Percentiles rank a stretch among this genome's conserved stretches.
phyloP scores from a whole-genome alignment of 2,329 filamentous ascomycete genomes.

The Torrubiellomyces zombiae region DNA sequence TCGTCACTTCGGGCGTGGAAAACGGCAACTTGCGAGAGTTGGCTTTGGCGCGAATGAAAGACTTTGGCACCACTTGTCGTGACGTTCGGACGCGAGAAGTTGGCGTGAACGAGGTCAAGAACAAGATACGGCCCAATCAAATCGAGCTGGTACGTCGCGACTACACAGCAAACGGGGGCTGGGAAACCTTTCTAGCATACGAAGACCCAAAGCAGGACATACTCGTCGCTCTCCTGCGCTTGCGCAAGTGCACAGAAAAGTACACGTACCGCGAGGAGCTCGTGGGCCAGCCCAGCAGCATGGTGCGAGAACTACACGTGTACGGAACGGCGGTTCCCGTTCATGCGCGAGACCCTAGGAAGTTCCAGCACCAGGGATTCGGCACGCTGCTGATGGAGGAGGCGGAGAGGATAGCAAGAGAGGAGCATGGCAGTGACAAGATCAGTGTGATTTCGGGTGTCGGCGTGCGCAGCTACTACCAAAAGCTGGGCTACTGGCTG shows the following conservation, averaged over 20 bases:
- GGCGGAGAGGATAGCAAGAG: slow-evolving; percentile 82
- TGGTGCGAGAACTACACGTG: slow-evolving; percentile 89
- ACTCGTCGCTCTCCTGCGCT: slow-evolving; percentile 71
- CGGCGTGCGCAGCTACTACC: slow-evolving; percentile 88
- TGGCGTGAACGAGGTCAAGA: slow-evolving; percentile 96
- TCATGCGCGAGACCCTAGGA: slow-evolving; percentile 83
- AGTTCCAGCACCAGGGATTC: slow-evolving; percentile 97
- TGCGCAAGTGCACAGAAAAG: slow-evolving; percentile 79
- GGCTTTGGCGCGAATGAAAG: slow-evolving; percentile 93
- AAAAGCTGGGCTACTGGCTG: slow-evolving; percentile 79
- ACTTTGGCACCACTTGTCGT: slow-evolving; percentile 92
- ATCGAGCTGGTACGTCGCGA: slow-evolving; percentile 89
- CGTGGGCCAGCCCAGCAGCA: slow-evolving; percentile 67
- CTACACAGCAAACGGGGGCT: slow-evolving; percentile 88
- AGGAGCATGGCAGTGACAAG: slow-evolving; percentile 88
- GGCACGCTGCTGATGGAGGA: slow-evolving; percentile 96
- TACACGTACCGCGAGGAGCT: slow-evolving; percentile 89
- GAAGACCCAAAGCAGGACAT: slow-evolving; percentile 99
- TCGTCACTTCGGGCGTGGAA: slow-evolving; percentile 96
- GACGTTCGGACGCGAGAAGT: slow-evolving; percentile 94
- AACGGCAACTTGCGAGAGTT: slow-evolving; percentile 93
- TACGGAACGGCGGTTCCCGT: slow-evolving; percentile 97
- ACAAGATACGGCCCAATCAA: slow-evolving; percentile 93
- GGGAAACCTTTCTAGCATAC: slow-evolving; percentile 97
- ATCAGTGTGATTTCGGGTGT: slow-evolving; percentile 97